Evolutionary conservation across 1,139 yeast species (phyloP), one percentile per base, ranked within the genome.

Genomic region (Saccharomyces hybrid): DNA sequence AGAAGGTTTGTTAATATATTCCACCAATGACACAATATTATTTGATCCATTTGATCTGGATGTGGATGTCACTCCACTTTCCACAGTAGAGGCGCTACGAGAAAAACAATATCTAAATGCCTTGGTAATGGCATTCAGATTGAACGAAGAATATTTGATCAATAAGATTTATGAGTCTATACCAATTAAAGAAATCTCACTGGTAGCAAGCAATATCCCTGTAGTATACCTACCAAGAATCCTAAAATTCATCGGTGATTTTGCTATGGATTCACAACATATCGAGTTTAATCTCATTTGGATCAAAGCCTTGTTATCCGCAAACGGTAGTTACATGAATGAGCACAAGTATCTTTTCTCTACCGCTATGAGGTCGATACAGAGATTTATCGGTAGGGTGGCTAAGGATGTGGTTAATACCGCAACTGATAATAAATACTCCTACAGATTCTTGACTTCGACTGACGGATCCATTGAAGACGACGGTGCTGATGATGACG

Each of bases 31-130:
- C 55, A 75, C 80, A 14, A 73, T 88, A 50, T 74, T 83, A 49
- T 93, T 93, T 66, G 99, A 93, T 74, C 99, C 99, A 47, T 89
- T 88, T 69, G 98, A 95, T 69, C 78, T 93, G 66, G 98, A 93
- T 67, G 77, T 91, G 50, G 99, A 95, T 64, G 83, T 93, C 46
- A 93, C 99, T 0, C 95, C 96, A 0, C 85, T 82, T 51, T 76
- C 87, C 5, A 85, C 91, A 0, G 56, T 82, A 29, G 85, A 82
- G 55, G 78, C 83, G 11, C 73, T 91, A 52, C 64, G 75, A 16
- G 88, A 85, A 53, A 83, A 82, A 58, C 91, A 90, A 55, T 90
- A 82, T 66, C 73, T 91, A 60, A 81, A 82, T 48, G 95, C 98
- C 0, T 71, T 93, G 56, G 88, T 91, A 27, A 91, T 93, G 97